phyloP scores from a whole-genome alignment of 345 rosid genomes.

The Ricinus communis region DNA sequence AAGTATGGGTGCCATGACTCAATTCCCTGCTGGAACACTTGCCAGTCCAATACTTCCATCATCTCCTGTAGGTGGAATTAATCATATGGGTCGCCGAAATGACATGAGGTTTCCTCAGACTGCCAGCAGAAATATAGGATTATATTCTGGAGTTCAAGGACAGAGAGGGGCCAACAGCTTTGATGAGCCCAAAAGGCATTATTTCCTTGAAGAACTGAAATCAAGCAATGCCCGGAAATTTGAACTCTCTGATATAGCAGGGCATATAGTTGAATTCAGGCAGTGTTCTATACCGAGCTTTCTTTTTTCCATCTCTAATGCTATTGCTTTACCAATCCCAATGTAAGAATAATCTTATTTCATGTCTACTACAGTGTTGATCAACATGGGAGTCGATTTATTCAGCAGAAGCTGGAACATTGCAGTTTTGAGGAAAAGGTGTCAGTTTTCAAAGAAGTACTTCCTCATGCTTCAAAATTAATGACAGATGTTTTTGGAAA shows the following conservation, averaged over 20 bases:
- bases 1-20: constrained; percentile 22
- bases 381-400: constrained; percentile 99
- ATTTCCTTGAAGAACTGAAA: constrained; percentile 30
- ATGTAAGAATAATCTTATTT: constrained; percentile 1
- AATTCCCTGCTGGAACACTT: constrained; percentile 25
- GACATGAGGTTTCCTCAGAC: constrained; percentile 21
- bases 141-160: constrained; percentile 21
- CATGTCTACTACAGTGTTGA: constrained; percentile 61
- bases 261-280: constrained; percentile 32
- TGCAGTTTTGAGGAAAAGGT: constrained; percentile 76
- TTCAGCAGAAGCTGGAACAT: constrained; percentile 93
- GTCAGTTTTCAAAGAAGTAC: constrained; percentile 84
- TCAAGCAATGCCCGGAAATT: constrained; percentile 29
- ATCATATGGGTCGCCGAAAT: constrained; percentile 17
- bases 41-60: constrained; percentile 22
- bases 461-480: constrained; percentile 80
- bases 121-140: constrained; percentile 17
- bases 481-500: constrained; percentile 99
- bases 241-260: constrained; percentile 28
- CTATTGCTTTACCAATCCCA: constrained; percentile 8
- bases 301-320: constrained; percentile 17
- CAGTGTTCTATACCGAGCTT: constrained; percentile 12
- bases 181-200: constrained; percentile 28
- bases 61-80: constrained; percentile 24
- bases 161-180: constrained; percentile 18